phyloP scores from a whole-genome alignment of 306 rosid species.

The Quercus bicolor region DNA sequence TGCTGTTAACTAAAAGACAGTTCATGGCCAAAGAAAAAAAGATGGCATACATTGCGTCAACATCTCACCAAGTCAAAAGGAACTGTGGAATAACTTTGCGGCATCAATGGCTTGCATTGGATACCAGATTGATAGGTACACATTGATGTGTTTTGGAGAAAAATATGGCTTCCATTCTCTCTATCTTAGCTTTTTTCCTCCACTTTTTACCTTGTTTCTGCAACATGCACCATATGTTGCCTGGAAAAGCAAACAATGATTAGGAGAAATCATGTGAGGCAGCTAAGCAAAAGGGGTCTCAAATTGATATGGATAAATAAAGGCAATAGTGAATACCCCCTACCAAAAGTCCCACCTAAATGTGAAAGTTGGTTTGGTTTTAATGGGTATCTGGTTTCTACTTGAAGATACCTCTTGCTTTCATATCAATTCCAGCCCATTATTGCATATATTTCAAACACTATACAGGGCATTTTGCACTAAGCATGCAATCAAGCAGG shows the following conservation, averaged over 20 bases:
- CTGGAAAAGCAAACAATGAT: constrained; percentile 30
- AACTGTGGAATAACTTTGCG: constrained; percentile 14
- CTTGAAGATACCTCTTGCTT: too few species aligned
- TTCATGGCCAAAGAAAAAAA: not conserved
- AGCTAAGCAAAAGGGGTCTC: constrained; percentile 16
- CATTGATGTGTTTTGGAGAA: not conserved
- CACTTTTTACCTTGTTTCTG: constrained; percentile 8
- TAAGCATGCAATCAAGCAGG: too few species aligned
- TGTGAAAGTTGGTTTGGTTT: constrained; percentile 1
- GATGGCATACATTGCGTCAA: not conserved
- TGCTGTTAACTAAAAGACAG: not conserved
- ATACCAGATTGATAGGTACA: constrained; percentile 20
- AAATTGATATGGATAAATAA: not conserved
- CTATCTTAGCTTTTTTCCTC: not conserved
- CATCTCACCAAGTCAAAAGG: constrained; percentile 6
- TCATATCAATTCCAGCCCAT: too few species aligned
- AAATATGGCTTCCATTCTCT: not conserved
- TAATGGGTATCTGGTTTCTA: too few species aligned
- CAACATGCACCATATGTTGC: constrained; percentile 28
- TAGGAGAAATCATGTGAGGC: constrained; percentile 38
- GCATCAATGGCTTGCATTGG: constrained; percentile 22
- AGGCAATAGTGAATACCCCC: not conserved
- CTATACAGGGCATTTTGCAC: too few species aligned
- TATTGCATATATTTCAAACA: too few species aligned
- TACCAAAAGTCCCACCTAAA: constrained; percentile 13